These are phyloP conservation scores for Entomophthora muscae DNA, from an alignment of 371 early-diverging fungal species.

Conservation along the genomic window DNA sequence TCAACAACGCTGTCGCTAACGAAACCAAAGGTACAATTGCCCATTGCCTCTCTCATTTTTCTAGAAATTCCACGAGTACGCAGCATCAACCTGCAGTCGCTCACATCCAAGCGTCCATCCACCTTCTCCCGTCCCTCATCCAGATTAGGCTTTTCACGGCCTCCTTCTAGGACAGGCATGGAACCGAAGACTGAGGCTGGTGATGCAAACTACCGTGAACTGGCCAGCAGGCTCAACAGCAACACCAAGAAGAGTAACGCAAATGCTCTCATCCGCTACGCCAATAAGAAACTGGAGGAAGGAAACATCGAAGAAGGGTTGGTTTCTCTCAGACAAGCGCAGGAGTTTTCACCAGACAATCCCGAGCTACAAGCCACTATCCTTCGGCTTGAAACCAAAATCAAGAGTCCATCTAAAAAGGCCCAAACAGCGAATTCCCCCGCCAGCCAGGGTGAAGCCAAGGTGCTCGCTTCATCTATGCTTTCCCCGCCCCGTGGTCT, in stretches of 20 bases:
- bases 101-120: background rate
- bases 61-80: background rate
- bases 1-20: conserved; percentile 19
- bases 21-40: conserved; percentile 3
- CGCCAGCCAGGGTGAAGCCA: background rate
- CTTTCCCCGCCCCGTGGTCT: background rate
- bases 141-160: no score
- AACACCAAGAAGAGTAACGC: background rate
- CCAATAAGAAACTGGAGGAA: background rate
- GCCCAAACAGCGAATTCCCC: background rate
- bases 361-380: background rate
- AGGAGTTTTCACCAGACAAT: background rate
- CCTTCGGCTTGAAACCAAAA: background rate
- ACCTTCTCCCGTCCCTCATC: no score
- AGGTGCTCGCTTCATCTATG: background rate
- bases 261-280: background rate
- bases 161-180: background rate
- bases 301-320: background rate
- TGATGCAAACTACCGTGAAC: background rate
- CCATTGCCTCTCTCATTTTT: background rate
- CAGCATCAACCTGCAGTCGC: background rate
- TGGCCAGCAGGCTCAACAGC: background rate
- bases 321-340: background rate
- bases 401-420: no score
- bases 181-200: background rate